phyloP scores from a whole-genome alignment of 169 alveolate genomes.

The Cyclospora cayetanensis region DNA sequence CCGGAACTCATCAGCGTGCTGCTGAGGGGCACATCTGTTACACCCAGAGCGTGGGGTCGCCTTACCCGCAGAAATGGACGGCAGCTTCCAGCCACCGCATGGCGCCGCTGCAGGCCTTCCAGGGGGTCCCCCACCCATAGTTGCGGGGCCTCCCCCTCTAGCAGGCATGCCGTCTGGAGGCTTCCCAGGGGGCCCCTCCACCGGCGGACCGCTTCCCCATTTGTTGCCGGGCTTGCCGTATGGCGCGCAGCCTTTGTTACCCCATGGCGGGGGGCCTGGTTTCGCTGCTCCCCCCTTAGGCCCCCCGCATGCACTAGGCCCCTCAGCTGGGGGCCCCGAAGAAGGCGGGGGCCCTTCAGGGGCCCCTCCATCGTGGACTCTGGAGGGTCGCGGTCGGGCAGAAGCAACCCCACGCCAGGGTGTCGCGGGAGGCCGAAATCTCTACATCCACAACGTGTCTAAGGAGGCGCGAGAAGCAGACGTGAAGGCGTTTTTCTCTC shows the following conservation, averaged over 20 bases:
- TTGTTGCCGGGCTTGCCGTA: slow-evolving; percentile 49
- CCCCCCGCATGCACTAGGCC: slow-evolving; percentile 28
- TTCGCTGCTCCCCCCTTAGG: slow-evolving; percentile 8
- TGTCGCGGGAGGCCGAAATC: slow-evolving; percentile 55
- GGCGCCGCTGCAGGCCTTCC: slow-evolving; percentile 45
- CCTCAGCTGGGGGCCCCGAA: background rate
- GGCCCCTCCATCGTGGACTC: slow-evolving; percentile 45
- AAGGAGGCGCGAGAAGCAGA: slow-evolving; percentile 68
- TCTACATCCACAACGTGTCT: slow-evolving; percentile 72
- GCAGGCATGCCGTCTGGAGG: slow-evolving; percentile 39
- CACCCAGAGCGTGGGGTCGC: background rate
- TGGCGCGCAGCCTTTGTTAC: slow-evolving; percentile 4
- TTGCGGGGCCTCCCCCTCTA: slow-evolving; percentile 2
- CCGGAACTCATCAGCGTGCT: too few species aligned
- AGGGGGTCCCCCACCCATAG: slow-evolving; percentile 55
- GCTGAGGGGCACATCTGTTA: slow-evolving; percentile 45
- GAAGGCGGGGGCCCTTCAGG: slow-evolving; percentile 39
- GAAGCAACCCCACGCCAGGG: slow-evolving; percentile 62
- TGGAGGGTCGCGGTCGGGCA: slow-evolving; percentile 51
- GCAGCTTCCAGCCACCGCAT: slow-evolving; percentile 45
- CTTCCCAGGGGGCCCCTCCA: slow-evolving; percentile 16
- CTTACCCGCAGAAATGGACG: slow-evolving; percentile 41
- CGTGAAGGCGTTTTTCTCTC: slow-evolving; percentile 57
- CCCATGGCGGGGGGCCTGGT: slow-evolving; percentile 12
- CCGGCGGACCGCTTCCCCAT: slow-evolving; percentile 53